Percentiles rank a stretch among this genome's conserved stretches.
Evolutionary conservation across 2,329 filamentous ascomycete genomes (phyloP).

Genomic region (Lecanicillium sp.): DNA sequence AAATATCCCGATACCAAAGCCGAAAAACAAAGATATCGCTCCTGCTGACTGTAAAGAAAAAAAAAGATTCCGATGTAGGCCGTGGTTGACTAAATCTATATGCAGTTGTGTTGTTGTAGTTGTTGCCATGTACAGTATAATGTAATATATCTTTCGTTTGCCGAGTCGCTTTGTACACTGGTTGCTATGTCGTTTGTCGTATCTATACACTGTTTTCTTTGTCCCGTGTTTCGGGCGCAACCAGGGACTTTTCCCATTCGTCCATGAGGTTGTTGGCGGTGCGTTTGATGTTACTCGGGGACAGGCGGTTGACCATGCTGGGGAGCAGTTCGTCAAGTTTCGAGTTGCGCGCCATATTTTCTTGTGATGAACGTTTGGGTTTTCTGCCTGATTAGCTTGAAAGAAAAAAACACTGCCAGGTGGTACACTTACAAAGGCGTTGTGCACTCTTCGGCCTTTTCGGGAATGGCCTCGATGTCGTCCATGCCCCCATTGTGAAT

Average conservation of each 20-base stretch:
- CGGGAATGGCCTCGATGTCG: conserved; percentile 41
- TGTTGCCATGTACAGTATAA: not conserved
- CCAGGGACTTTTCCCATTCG: conserved; percentile 71
- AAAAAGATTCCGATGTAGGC: not conserved
- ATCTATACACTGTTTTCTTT: conserved; percentile 28
- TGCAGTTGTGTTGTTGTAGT: no score
- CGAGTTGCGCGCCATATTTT: conserved; percentile 30
- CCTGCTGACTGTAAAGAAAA: no score
- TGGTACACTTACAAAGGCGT: conserved; percentile 40
- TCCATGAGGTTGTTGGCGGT: conserved; percentile 83
- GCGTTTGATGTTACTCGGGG: conserved; percentile 70
- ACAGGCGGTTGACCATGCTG: conserved; percentile 64
- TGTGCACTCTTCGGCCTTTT: conserved; percentile 41
- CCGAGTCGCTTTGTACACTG: no score
- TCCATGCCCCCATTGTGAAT: conserved; percentile 35
- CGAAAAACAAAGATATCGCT: not conserved
- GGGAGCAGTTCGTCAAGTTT: conserved; percentile 56
- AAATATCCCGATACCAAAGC: not conserved
- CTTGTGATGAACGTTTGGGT: conserved; percentile 26
- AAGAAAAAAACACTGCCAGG: not conserved
- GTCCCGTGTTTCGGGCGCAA: conserved; percentile 23
- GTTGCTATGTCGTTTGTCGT: not conserved
- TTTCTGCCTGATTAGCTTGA: conserved; percentile 23
- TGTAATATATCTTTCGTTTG: no score
- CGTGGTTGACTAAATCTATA: conserved; percentile 6